A percentile compares a stretch with the other conserved stretches of the same genome.
phyloP scores from a whole-genome alignment of 192 early-diverging fungal species.

The Backusella luteola region DNA sequence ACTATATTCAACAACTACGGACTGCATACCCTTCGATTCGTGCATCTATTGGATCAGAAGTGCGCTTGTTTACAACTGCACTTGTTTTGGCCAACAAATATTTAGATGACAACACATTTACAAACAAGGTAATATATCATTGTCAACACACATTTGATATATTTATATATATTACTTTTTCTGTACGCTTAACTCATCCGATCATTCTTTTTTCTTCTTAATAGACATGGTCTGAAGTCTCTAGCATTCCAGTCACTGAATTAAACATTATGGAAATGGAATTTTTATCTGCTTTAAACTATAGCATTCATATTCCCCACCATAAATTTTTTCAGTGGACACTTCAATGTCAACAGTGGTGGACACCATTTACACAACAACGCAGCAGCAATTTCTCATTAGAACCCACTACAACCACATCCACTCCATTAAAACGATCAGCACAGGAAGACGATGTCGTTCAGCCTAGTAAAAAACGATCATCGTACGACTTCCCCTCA shows the following conservation, averaged over 20 bases:
- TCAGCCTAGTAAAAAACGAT: not conserved
- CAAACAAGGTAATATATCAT: slow-evolving; percentile 55
- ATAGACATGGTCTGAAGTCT: slow-evolving; percentile 77
- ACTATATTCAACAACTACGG: slow-evolving; percentile 63
- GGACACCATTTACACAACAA: not conserved
- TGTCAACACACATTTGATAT: not conserved
- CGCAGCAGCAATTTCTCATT: not conserved
- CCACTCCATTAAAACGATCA: slow-evolving; percentile 17
- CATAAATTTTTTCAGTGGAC: slow-evolving; percentile 72
- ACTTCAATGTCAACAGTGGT: slow-evolving; percentile 28
- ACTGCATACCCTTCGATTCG: slow-evolving; percentile 52
- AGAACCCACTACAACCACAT: not conserved
- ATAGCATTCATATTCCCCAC: slow-evolving; percentile 67
- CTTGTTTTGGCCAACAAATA: slow-evolving; percentile 86
- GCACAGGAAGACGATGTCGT: not conserved
- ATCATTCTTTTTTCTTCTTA: slow-evolving; percentile 18
- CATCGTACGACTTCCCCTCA: slow-evolving; percentile 1
- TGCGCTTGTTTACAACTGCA: slow-evolving; percentile 79
- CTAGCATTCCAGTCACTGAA: slow-evolving; percentile 73
- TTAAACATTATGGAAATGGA: slow-evolving; percentile 89
- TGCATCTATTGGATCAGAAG: slow-evolving; percentile 73
- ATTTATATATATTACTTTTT: not conserved
- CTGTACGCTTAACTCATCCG: not conserved
- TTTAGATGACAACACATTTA: slow-evolving; percentile 88
- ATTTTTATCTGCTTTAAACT: slow-evolving; percentile 75